Base-by-base conservation (phyloP, 23 red algal genomes). In the Gracilariopsis chorda region DNA sequence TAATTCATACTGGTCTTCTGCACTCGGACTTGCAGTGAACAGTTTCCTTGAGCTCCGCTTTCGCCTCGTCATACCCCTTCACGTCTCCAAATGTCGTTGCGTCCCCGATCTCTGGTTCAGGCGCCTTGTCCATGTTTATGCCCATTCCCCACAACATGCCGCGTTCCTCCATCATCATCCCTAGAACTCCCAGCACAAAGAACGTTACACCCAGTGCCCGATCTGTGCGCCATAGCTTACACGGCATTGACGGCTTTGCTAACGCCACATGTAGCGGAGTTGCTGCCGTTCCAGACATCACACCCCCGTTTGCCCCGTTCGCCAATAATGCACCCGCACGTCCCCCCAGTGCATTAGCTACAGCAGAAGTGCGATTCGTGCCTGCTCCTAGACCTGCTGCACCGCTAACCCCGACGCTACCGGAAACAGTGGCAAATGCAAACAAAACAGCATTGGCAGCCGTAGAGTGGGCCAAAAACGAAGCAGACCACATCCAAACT, bases 41-140 rank as follows among this genome's bases (percentile, higher is more conserved):
- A 51, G 96, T 94, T 83, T 99, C 97, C 52, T 95, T 84, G 7
- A 99, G 82, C 79, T 99, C 97, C 34, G 88, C 97, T 57, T 99
- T 99, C 36, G 97, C 97, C 69, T 99, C 97, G 37, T 99, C 97
- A 59, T 90, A 95, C 40, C 97, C 97, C 90, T 95, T 96, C n/a
- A 99, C 97, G 63, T 99, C 97, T 16, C 81, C 90, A 86, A 99
- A 99, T 23, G 67, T 65, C 4, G 90, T 80, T 23, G 91, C 64
- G 28, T 88, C 93, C 55, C 47, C 86, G 24, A 61, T 40, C 44
- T 92, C 93, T 35, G 91, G 90, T 36, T 96, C 97, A 10, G 97
- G 97, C 65, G 78, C 83, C 61, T 94, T 93, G 27, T 99, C 93
- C 1, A 89, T 93, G 46, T 94, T 94, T 11, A 99, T 90, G 14